Base-by-base conservation (phyloP, 768 basidiomycete genomes). In the Cyclocybe cylindracea region DNA sequence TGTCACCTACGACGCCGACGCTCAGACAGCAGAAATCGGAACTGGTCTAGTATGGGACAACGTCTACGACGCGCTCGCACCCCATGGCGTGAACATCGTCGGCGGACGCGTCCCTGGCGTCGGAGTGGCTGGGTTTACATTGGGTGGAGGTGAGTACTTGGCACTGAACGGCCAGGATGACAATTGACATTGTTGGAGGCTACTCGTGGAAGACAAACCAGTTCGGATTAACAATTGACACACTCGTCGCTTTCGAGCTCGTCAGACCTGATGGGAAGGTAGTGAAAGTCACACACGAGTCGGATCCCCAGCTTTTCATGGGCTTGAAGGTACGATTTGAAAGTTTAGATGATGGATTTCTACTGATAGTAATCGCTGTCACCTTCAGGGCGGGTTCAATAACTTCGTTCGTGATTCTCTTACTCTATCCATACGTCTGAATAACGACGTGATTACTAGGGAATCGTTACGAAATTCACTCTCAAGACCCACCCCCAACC, bases 1-100 rank as follows among this genome's bases (percentile, higher is more conserved):
- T 13, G 73, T 82, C 16, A 66, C 47, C 1, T 83, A 82, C 46
- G 62, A 81, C 40, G 51, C 62, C 1, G 48, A 56, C 0, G 56
- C 72, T 0, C 68, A 75, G 48, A 82, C 76, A 0, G 79, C 64
- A 2, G 67, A 60, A 0, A 54, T 80, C 24, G 78, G 78, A 1
- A 58, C 77, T 4, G 78, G 78, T 5, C 59, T 82, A n/a, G 70
- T 83, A 24, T 88, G 85, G 85, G 86, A 89, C 60, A 78, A 85
- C 33, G 83, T 65, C 1, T 87, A 86, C 54, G 68, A 70, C 2
- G 78, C 77, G 5, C 71, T 88, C 4, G 71, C 65, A 35, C 79
- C 78, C 0, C 58, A 70, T 48, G 71, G 69, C 5, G 78, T 83
- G 7, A 82, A 73, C 41, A 82, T 86, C 11, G 74, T 85, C 7